A percentile compares a stretch with the other conserved stretches of the same genome.
Evolutionary conservation across 2,329 filamentous ascomycete genomes (phyloP).

Genomic region (Tolypocladium capitatum): DNA sequence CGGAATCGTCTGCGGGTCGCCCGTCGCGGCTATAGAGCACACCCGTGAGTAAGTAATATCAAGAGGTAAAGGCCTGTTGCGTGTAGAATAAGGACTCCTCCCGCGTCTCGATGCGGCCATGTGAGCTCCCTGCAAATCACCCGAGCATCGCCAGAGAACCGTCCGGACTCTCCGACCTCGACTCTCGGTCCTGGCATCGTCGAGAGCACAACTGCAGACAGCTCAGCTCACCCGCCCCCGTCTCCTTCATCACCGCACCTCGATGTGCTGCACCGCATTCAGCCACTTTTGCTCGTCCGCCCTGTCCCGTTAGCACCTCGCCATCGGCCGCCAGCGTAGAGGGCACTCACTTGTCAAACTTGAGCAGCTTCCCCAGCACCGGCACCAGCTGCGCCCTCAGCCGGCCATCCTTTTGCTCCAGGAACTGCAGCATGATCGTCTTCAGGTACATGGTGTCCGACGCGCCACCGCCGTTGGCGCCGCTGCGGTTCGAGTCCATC

Average conservation of each 20-base stretch:
- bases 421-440: slow-evolving; percentile 68
- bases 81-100: too few relatives aligned
- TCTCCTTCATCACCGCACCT: slow-evolving; percentile 15
- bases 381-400: slow-evolving; percentile 64
- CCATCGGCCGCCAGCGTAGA: background rate
- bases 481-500: slow-evolving; percentile 23
- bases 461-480: slow-evolving; percentile 11
- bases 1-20: too few relatives aligned
- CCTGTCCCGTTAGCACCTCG: slow-evolving; percentile 17
- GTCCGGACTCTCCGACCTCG: too few relatives aligned
- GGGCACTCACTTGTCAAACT: slow-evolving; percentile 57
- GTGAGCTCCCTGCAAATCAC: too few relatives aligned
- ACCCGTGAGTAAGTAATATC: too few relatives aligned
- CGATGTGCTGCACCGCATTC: slow-evolving; percentile 51
- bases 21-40: too few relatives aligned
- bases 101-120: too few relatives aligned
- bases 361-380: slow-evolving; percentile 61
- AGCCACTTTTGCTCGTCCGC: slow-evolving; percentile 78
- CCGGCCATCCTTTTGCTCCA: slow-evolving; percentile 69
- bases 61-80: too few relatives aligned
- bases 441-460: slow-evolving; percentile 56
- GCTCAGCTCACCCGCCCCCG: too few relatives aligned
- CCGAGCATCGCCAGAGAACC: too few relatives aligned
- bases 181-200: too few relatives aligned
- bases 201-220: too few relatives aligned